phyloP scores from a whole-genome alignment of 192 early-diverging fungal genomes.

The Gryganskiella cystojenkinii region DNA sequence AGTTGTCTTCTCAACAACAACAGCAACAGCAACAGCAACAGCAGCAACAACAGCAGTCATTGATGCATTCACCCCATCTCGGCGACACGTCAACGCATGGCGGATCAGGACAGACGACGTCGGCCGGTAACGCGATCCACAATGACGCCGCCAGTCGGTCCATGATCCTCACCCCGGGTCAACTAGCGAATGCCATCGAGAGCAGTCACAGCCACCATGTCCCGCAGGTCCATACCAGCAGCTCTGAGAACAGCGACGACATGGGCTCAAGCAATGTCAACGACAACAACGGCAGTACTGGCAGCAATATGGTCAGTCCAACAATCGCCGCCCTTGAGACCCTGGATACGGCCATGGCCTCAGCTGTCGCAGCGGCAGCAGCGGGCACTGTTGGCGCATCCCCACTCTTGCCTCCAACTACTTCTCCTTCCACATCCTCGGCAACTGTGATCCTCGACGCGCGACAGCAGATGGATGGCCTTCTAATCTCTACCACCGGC shows the following conservation, averaged over 20 bases:
- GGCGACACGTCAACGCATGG: too few relatives aligned
- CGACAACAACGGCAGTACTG: background rate
- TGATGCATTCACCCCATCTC: too few relatives aligned
- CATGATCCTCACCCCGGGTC: too few relatives aligned
- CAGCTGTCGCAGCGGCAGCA: slow-evolving; percentile 13
- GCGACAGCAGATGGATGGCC: too few relatives aligned
- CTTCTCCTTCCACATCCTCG: background rate
- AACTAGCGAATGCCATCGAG: background rate
- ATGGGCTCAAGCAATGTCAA: background rate
- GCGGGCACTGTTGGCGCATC: slow-evolving; percentile 1
- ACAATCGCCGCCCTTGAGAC: slow-evolving; percentile 9
- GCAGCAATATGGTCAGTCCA: background rate
- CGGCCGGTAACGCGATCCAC: too few relatives aligned
- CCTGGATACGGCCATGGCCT: slow-evolving; percentile 18
- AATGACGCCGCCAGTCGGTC: too few relatives aligned
- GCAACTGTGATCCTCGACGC: too few relatives aligned
- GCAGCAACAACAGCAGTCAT: background rate
- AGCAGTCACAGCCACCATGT: background rate
- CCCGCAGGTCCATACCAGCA: background rate
- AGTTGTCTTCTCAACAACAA: background rate
- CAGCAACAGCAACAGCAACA: background rate
- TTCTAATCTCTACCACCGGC: too few relatives aligned
- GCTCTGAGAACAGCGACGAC: background rate
- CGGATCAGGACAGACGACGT: too few relatives aligned
- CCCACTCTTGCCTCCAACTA: background rate